Evolutionary conservation across 805 yeast species (phyloP).

Genomic region (Candida michaelii): DNA sequence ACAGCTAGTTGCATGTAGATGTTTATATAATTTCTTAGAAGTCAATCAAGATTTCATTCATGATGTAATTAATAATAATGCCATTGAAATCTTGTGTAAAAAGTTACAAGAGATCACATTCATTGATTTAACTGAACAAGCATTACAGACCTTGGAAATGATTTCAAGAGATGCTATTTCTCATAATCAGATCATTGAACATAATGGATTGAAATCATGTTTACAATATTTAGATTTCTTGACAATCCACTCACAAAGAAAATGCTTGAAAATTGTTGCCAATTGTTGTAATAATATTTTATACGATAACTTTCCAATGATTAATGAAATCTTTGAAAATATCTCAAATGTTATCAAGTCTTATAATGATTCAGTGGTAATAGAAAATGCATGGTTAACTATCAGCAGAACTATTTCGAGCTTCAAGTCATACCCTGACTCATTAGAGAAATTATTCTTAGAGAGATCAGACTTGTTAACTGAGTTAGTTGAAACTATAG

Average conservation of each 20-base stretch:
- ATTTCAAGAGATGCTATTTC: constrained; percentile 57
- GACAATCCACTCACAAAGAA: constrained; percentile 84
- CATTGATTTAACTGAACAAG: constrained; percentile 92
- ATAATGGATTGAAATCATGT: constrained; percentile 64
- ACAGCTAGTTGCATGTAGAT: constrained; percentile 81
- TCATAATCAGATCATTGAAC: constrained; percentile 48
- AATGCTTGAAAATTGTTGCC: constrained; percentile 71
- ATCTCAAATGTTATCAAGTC: constrained; percentile 56
- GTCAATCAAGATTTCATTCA: constrained; percentile 64
- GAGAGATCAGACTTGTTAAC: constrained; percentile 20
- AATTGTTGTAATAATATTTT: constrained; percentile 59
- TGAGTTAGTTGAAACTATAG: constrained; percentile 23
- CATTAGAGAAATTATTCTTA: constrained; percentile 45
- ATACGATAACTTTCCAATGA: constrained; percentile 41
- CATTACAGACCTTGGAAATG: constrained; percentile 69
- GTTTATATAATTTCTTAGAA: constrained; percentile 78
- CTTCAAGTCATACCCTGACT: constrained; percentile 42
- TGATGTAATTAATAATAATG: constrained; percentile 62
- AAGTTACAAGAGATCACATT: constrained; percentile 73
- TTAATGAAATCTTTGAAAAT: constrained; percentile 58
- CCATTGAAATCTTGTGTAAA: constrained; percentile 61
- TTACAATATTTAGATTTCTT: constrained; percentile 81
- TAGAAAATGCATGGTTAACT: constrained; percentile 66
- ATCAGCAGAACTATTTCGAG: constrained; percentile 57
- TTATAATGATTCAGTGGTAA: constrained; percentile 56